Percentiles rank a stretch among this genome's conserved stretches.
Evolutionary conservation across 1,284 basidiomycete genomes (phyloP).

Genomic region (Quambalaria eucalypti): DNA sequence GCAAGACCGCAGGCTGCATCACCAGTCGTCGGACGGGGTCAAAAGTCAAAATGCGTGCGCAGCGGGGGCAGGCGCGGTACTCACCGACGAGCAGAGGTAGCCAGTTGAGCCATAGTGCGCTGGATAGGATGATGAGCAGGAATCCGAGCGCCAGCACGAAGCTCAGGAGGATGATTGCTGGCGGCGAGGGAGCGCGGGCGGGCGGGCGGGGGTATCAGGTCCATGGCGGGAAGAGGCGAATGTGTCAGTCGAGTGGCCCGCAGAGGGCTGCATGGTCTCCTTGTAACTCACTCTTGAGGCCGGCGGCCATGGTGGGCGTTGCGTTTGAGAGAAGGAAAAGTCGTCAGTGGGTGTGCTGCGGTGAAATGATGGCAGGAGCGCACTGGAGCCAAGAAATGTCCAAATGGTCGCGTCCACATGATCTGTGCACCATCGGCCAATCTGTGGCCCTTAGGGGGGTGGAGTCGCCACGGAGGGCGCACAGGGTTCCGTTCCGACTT

Average conservation of each 20-base stretch:
- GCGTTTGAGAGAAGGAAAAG: no score
- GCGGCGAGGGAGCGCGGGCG: background rate
- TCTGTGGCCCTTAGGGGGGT: no score
- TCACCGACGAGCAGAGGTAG: conserved; percentile 87
- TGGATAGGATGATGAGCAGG: conserved; percentile 91
- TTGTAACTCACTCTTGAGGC: conserved; percentile 26
- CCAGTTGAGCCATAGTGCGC: conserved; percentile 95
- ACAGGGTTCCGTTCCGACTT: no score
- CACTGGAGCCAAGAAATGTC: no score
- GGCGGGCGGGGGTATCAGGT: background rate
- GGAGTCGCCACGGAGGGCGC: no score
- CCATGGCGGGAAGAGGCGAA: background rate
- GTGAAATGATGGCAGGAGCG: no score
- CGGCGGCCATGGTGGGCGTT: conserved; percentile 22
- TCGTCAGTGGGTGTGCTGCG: no score
- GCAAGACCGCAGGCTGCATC: no score
- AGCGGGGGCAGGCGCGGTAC: conserved; percentile 45
- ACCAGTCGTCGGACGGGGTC: no score
- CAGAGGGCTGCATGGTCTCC: background rate
- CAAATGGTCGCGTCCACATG: no score
- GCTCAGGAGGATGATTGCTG: conserved; percentile 52
- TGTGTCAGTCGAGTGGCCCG: background rate
- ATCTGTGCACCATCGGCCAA: no score
- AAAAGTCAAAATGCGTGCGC: background rate
- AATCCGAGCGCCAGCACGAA: conserved; percentile 96